Conservation (phyloP, 2,329 filamentous ascomycete genomes). For the Dactylellina leptospora region DNA sequence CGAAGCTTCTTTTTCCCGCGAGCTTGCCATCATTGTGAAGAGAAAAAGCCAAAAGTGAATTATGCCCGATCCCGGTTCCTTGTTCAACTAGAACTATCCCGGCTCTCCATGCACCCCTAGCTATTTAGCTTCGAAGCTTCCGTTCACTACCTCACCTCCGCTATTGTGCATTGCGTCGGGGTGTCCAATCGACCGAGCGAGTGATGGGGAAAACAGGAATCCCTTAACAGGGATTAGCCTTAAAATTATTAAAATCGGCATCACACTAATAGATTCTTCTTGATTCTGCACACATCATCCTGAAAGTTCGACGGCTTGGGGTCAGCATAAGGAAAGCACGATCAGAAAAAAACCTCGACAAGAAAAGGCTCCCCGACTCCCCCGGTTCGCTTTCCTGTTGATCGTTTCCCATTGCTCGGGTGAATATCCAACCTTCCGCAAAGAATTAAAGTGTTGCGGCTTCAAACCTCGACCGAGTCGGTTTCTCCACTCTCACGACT, state of each 20-base stretch:
- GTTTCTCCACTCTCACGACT: slow-evolving; percentile 25
- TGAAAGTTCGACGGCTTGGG: slow-evolving; percentile 36
- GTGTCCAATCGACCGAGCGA: slow-evolving; percentile 36
- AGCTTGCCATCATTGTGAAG: slow-evolving; percentile 14
- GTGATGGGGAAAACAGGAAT: slow-evolving; percentile 44
- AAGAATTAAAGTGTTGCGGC: slow-evolving; percentile 40
- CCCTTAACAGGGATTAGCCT: slow-evolving; percentile 47
- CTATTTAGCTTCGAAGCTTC: slow-evolving; percentile 52
- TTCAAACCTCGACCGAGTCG: slow-evolving; percentile 33
- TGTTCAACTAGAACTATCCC: slow-evolving; percentile 50
- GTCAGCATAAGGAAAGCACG: slow-evolving; percentile 25
- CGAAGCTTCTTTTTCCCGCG: slow-evolving; percentile 8
- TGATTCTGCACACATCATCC: slow-evolving; percentile 49
- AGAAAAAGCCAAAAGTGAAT: slow-evolving; percentile 51
- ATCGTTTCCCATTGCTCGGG: slow-evolving; percentile 36
- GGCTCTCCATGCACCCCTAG: slow-evolving; percentile 49
- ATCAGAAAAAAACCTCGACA: slow-evolving; percentile 28
- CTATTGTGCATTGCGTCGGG: slow-evolving; percentile 44
- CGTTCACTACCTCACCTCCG: slow-evolving; percentile 41
- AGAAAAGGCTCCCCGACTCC: slow-evolving; percentile 34
- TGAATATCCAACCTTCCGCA: slow-evolving; percentile 39
- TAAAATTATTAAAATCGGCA: slow-evolving; percentile 50
- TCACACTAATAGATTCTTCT: slow-evolving; percentile 33
- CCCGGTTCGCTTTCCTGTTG: slow-evolving; percentile 26
- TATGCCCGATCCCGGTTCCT: slow-evolving; percentile 51